phyloP scores from a whole-genome alignment of 805 yeast species.

The Yamadazyma nakazawae region DNA sequence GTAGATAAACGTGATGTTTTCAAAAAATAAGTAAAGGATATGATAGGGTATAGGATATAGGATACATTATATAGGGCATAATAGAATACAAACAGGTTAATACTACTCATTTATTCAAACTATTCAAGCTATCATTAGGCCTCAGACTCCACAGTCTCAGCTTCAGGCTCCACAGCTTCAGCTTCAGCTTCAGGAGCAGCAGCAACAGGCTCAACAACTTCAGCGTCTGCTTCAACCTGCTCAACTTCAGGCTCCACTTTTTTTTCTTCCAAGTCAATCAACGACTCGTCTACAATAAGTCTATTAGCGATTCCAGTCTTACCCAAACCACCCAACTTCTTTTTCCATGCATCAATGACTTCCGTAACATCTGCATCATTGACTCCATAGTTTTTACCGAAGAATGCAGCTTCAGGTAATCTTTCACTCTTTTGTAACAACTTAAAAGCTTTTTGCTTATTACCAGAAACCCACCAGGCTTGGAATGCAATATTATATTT shows the following conservation, averaged over 20 bases:
- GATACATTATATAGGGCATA: neutral
- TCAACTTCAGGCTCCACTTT: neutral
- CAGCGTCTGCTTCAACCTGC: neutral
- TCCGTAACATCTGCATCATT: slow-evolving; percentile 38
- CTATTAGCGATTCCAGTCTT: slow-evolving; percentile 61
- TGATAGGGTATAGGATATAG: neutral
- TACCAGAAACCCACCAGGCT: slow-evolving; percentile 84
- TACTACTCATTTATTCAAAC: neutral
- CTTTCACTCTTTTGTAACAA: slow-evolving; percentile 67
- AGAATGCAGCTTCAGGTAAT: slow-evolving; percentile 79
- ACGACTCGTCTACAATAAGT: slow-evolving; percentile 27
- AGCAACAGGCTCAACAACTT: neutral
- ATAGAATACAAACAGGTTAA: neutral
- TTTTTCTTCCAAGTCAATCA: slow-evolving; percentile 6
- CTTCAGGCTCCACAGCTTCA: neutral
- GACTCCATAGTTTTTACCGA: slow-evolving; percentile 66
- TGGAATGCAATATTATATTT: slow-evolving; percentile 88
- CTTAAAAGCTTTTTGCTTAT: slow-evolving; percentile 57
- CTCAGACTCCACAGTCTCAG: slow-evolving; percentile 1
- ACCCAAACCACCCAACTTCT: slow-evolving; percentile 46
- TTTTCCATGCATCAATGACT: slow-evolving; percentile 67
- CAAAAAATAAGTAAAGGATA: neutral
- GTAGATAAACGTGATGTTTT: slow-evolving; percentile 10
- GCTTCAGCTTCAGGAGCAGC: neutral
- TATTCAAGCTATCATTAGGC: neutral